phyloP scores from a whole-genome alignment of 2,329 filamentous ascomycete genomes.

The Fusarium tupiense region DNA sequence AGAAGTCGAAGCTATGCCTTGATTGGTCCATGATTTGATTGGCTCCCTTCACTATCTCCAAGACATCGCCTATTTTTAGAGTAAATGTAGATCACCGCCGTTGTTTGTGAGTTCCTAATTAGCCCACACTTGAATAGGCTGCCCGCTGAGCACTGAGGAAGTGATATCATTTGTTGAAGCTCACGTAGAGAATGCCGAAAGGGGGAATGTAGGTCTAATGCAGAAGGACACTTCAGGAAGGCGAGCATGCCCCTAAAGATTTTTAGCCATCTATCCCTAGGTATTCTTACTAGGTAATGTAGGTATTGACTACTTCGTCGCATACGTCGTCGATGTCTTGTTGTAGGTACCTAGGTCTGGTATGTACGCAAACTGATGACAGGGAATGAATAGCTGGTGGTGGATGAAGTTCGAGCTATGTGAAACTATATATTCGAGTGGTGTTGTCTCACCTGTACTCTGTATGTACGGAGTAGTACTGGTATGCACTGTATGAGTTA shows the following conservation, averaged over 20 bases:
- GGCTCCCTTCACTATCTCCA: background rate
- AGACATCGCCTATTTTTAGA: background rate
- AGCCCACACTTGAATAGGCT: background rate
- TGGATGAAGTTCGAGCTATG: constrained; percentile 1
- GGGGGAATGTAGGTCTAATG: background rate
- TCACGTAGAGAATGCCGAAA: background rate
- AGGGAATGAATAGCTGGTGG: background rate
- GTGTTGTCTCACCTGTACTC: background rate
- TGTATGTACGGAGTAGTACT: background rate
- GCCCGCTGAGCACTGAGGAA: background rate
- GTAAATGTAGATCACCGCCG: background rate
- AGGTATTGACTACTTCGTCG: background rate
- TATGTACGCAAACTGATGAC: background rate
- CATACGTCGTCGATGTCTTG: background rate
- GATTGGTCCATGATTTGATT: constrained; percentile 12
- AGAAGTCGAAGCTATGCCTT: background rate
- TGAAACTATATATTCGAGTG: background rate
- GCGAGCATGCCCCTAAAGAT: constrained; percentile 3
- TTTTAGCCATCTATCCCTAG: background rate
- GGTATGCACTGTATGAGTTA: background rate
- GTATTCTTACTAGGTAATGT: background rate
- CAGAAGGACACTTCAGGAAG: constrained; percentile 2
- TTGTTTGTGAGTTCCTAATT: background rate
- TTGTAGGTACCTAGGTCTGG: background rate
- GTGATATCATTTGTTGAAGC: background rate